Evolutionary conservation across 805 yeast genomes (phyloP), one percentile per base, ranked within the genome.

Genomic region (Barnettozyma pratensis): DNA sequence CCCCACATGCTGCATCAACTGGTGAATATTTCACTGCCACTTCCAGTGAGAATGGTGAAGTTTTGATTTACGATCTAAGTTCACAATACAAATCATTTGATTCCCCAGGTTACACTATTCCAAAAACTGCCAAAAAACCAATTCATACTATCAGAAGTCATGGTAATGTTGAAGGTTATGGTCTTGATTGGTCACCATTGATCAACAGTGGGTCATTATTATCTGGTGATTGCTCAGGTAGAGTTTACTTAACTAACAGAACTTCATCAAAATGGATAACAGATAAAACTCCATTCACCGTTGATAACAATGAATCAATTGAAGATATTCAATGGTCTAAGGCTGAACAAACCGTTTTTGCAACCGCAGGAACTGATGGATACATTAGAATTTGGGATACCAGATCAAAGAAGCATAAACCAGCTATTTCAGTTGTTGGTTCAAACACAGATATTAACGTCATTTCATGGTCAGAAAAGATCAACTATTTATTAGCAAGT

Each of bases 291-390:
- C 87, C 97, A 32, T 94, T 81, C 67, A 60, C 69, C 11, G 76
- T 68, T 41, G 74, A 71, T 50, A 83, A 85, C 53, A 77, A 81
- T 48, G 73, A 86, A 37, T 86, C 94, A n/a, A 85, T 94, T 50
- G 99, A 94, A 70, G 99, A 94, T 64, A 80, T 94, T 50, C 98
- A 94, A 68, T 94, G 98, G 97, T 87, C 96, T 10, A 85, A 85
- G 46, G 80, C 91, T 5, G 98, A 94, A 65, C 78, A 77, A 54
- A 89, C 97, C 0, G 99, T 94, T 31, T 94, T 94, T 65, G 96
- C 97, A n/a, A 80, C 95, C 26, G 92, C 86, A 40, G 97, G 96
- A 12, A 77, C 86, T 50, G 99, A 94, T 63, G 98, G 98, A 7
- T 80, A 79, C 62, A 80, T 92, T 39, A 80, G 97, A 57, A 87